These are phyloP conservation scores for Pulveroboletus ravenelii DNA, from an alignment of 768 basidiomycete species.

Conservation along the genomic window DNA sequence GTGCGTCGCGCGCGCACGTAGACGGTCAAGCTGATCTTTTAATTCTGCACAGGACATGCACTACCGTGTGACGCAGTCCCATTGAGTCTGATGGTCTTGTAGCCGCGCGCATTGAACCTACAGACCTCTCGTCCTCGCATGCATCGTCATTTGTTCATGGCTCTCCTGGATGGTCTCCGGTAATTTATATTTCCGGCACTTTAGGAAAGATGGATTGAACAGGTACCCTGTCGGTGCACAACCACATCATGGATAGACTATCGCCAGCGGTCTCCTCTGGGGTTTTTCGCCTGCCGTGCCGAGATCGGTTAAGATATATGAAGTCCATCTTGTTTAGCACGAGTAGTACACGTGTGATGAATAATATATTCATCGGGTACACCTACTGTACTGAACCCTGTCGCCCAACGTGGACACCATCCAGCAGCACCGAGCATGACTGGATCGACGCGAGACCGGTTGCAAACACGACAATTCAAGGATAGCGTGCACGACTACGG, in stretches of 20 bases:
- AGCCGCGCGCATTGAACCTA: not conserved
- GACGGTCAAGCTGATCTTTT: not conserved
- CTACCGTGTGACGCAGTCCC: not conserved
- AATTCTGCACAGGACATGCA: conserved; percentile 4
- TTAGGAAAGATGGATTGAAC: not conserved
- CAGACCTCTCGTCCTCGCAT: not conserved
- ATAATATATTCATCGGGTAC: not conserved
- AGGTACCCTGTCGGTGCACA: not conserved
- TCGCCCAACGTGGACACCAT: not conserved
- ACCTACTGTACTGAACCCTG: too few species aligned
- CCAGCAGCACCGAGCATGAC: not conserved
- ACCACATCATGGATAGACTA: not conserved
- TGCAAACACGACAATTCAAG: conserved; percentile 29
- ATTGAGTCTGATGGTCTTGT: conserved; percentile 1
- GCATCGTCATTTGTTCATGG: conserved; percentile 2
- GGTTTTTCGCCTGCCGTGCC: not conserved
- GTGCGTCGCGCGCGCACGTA: conserved; percentile 3
- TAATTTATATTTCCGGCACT: conserved; percentile 15
- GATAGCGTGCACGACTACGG: conserved; percentile 42
- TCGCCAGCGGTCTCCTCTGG: not conserved
- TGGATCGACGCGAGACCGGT: not conserved
- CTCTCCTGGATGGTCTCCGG: not conserved
- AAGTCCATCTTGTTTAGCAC: not conserved
- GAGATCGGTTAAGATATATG: not conserved
- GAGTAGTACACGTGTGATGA: conserved; percentile 5